Conservation (phyloP, 768 basidiomycete genomes). For the Termitomyces sp. region DNA sequence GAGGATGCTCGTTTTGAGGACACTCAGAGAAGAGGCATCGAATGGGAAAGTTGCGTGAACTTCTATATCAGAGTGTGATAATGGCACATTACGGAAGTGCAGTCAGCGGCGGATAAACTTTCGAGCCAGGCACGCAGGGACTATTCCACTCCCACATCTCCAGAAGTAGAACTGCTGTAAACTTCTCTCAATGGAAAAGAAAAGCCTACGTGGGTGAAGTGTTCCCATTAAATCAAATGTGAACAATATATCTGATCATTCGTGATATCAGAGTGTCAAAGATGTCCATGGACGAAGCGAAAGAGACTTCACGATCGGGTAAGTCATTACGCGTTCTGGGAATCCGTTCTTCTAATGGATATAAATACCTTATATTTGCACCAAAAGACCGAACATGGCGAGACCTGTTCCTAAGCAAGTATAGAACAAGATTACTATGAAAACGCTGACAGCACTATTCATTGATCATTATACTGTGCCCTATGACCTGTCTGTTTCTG, state of each 20-base stretch:
- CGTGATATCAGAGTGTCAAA: background rate
- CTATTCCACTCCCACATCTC: background rate
- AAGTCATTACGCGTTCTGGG: background rate
- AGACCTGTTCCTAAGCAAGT: background rate
- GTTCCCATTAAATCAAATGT: background rate
- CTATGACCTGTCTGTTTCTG: too few species aligned
- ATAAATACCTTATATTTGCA: background rate
- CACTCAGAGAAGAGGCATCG: conserved; percentile 2
- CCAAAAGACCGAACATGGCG: background rate
- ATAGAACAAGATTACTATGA: background rate
- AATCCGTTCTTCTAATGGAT: too few species aligned
- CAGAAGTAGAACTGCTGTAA: background rate
- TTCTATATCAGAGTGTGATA: background rate
- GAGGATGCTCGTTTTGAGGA: background rate
- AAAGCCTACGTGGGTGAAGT: background rate
- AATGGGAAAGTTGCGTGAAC: background rate
- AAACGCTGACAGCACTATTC: background rate
- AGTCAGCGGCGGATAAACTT: background rate
- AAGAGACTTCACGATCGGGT: background rate
- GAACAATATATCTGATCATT: background rate
- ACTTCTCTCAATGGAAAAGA: background rate
- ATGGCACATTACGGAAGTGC: background rate
- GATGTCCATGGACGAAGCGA: background rate
- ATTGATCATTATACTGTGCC: background rate
- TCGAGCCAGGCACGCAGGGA: background rate